Base-by-base conservation (phyloP, 257 asterid species). In the Solanum arcanum region DNA sequence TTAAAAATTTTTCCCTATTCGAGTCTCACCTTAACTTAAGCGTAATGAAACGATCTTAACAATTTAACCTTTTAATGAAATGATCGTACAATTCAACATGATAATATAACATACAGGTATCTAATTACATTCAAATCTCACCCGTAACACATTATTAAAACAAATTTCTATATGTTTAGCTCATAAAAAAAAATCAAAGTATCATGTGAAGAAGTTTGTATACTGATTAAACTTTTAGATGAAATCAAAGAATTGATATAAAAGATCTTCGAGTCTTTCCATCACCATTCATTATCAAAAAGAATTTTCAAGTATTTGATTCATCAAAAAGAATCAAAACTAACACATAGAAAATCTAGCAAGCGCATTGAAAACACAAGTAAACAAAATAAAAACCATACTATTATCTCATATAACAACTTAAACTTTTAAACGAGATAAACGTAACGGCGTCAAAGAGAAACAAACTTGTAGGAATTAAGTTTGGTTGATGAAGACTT, bases 391-490 rank as follows among this genome's bases (percentile, higher is more conserved):
- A 37, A 73, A 37, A 73, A 3, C 0, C 9, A 8, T 1, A 20
- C 5, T 12, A 2, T 12, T 20, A 73, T 73, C 31, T 5, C 20
- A 10, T 74, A 37, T 20, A 74, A 74, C 3, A 74, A 37, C 47
- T 74, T 37, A 56, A 31, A 56, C 7, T 33, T 82, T 83, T 62
- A 74, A 12, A 74, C 3, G 52, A 37, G 20, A 37, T 37, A 18
- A 83, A 23, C 5, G 0, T 31, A 29, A 33, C 33, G 2, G 0
- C 3, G 7, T 8, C 21, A 7, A 78, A 39, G 42, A 39, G 7
- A 64, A 37, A 52, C 88, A 46, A 35, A 90, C 91, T 86, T 83
- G 86, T 75, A 1, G 42, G 69, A 11, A n/a, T 81, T 13, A 84
- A 64, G 44, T 42, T 84, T 20, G 18, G 44, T 68, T 42, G 31